A percentile compares a stretch with the other conserved stretches of the same genome.
These are phyloP conservation scores for Penicillium cataractarum DNA, from an alignment of 495 filamentous ascomycete genomes.

Conservation along the genomic window DNA sequence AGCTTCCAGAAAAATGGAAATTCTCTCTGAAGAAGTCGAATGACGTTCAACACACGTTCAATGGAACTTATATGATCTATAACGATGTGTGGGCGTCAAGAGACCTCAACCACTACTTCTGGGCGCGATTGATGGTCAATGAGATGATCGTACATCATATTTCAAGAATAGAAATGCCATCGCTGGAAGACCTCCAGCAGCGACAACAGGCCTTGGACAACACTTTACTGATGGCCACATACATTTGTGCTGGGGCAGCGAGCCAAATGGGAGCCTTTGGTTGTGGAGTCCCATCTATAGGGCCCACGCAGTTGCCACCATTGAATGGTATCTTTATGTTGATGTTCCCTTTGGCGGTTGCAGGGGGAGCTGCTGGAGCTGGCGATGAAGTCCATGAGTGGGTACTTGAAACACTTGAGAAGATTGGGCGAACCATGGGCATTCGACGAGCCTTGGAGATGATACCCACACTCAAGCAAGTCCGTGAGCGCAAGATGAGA, in stretches of 20 bases:
- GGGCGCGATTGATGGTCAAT: conserved; percentile 24
- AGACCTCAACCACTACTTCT: conserved; percentile 27
- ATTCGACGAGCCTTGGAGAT: conserved; percentile 28
- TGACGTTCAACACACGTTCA: conserved; percentile 15
- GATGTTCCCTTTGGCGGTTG: conserved; percentile 36
- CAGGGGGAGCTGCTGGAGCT: conserved; percentile 30
- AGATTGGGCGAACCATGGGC: conserved; percentile 37
- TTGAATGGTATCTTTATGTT: conserved; percentile 36
- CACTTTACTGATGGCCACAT: conserved; percentile 20
- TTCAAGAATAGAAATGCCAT: conserved; percentile 8
- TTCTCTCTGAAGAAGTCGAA: conserved; percentile 18
- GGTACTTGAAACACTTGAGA: conserved; percentile 31
- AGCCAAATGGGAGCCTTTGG: conserved; percentile 18
- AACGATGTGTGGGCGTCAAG: conserved; percentile 23
- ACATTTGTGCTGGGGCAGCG: conserved; percentile 27
- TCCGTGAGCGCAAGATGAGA: conserved; percentile 10
- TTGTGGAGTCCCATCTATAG: not conserved
- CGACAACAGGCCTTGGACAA: conserved; percentile 24
- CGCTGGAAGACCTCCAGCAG: conserved; percentile 9
- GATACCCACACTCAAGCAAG: conserved; percentile 21
- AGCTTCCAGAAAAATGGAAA: conserved; percentile 20
- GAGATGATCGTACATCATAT: conserved; percentile 21
- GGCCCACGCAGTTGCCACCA: conserved; percentile 16
- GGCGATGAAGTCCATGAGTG: conserved; percentile 35
- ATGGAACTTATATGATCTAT: conserved; percentile 24